Conservation (phyloP, 2,329 filamentous ascomycete species). For the Leptographium radiaticola region DNA sequence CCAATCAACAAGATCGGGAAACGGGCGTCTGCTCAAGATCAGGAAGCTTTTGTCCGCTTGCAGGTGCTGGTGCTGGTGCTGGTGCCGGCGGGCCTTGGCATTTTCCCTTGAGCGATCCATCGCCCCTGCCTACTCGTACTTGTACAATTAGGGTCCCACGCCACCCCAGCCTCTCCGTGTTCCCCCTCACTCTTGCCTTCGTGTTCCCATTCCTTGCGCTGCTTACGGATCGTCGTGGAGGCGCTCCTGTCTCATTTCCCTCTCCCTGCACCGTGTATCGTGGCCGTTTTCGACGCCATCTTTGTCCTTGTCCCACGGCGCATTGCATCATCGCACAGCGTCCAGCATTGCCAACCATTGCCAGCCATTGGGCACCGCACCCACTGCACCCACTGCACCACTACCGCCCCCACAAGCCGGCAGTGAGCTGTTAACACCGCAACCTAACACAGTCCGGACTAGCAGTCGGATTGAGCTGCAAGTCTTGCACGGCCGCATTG, state of each 20-base stretch:
- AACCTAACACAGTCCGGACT: not conserved
- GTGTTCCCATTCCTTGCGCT: not conserved
- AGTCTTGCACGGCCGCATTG: not conserved
- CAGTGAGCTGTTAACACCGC: not conserved
- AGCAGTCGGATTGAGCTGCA: not conserved
- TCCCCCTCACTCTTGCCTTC: not conserved
- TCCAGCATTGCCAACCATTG: not conserved
- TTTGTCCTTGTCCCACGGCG: not conserved
- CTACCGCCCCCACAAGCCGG: not conserved
- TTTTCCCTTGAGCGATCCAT: not conserved
- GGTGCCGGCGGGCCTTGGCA: not conserved
- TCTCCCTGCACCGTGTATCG: not conserved
- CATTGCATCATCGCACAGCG: not conserved
- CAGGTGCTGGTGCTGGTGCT: not conserved
- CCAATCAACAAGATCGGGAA: not conserved
- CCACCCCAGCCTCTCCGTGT: not conserved
- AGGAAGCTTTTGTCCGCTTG: not conserved
- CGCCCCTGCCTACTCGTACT: not conserved
- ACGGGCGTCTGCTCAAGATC: not conserved
- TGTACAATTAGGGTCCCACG: not conserved
- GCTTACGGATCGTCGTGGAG: not conserved
- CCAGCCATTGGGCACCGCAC: not conserved
- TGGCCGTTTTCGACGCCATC: not conserved
- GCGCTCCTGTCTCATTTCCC: not conserved
- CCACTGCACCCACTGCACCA: not conserved